phyloP scores from a whole-genome alignment of 2,329 filamentous ascomycete genomes.

The Diaporthe aspalathi region DNA sequence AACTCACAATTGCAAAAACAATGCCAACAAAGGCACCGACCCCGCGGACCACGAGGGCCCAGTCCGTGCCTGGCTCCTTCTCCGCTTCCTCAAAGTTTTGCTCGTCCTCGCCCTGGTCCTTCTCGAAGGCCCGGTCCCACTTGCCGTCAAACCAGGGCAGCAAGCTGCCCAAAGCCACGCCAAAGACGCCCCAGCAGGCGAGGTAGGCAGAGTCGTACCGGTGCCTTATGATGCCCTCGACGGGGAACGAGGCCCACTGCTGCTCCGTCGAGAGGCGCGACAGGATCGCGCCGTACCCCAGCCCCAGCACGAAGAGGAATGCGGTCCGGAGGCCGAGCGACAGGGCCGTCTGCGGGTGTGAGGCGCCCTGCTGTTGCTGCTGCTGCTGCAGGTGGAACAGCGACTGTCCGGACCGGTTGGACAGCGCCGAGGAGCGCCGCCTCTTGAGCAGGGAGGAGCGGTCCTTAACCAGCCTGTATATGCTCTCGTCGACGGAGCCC shows the following conservation, averaged over 20 bases:
- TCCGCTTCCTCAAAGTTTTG: constrained; percentile 48
- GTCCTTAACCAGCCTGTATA: constrained; percentile 58
- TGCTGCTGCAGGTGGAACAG: neutral
- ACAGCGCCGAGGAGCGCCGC: constrained; percentile 51
- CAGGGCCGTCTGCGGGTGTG: constrained; percentile 50
- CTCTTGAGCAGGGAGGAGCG: constrained; percentile 49
- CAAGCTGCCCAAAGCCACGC: constrained; percentile 80
- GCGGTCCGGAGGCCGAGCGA: constrained; percentile 68
- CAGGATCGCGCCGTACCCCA: constrained; percentile 85
- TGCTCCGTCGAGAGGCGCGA: constrained; percentile 80
- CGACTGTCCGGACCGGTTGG: constrained; percentile 35
- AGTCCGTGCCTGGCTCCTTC: constrained; percentile 68
- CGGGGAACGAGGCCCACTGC: constrained; percentile 70
- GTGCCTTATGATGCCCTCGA: constrained; percentile 58
- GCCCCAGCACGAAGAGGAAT: constrained; percentile 81
- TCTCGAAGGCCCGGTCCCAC: constrained; percentile 69
- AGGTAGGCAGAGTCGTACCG: constrained; percentile 74
- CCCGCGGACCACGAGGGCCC: constrained; percentile 73
- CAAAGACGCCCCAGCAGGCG: constrained; percentile 82
- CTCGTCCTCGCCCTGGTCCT: constrained; percentile 43
- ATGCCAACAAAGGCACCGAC: constrained; percentile 72
- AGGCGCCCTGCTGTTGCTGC: constrained; percentile 24
- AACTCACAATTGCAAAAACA: constrained; percentile 79
- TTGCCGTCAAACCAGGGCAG: constrained; percentile 86
- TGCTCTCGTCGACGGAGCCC: constrained; percentile 57